Base-by-base conservation (phyloP, 2,329 filamentous ascomycete species). In the Penicillium sp. region DNA sequence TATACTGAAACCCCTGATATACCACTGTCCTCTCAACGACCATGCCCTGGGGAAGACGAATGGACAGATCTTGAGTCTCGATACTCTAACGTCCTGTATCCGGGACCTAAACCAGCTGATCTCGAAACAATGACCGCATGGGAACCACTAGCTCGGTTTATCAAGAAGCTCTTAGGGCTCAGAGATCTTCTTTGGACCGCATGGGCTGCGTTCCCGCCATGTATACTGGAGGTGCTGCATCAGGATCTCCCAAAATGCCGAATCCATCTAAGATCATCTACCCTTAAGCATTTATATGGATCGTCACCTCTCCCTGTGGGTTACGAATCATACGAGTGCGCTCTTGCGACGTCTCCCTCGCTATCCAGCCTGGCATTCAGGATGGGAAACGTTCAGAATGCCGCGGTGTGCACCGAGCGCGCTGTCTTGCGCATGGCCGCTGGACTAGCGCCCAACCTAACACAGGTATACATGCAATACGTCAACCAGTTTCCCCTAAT, bases 381-480 rank as follows among this genome's bases (percentile, higher is more conserved):
- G 35, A 53, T 53, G 50, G 50, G 31, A 44, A 53, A 53, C 31
- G 11, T 53, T 5, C 50, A 53, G 31, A 53, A 53, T 53, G 50
- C 50, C 31, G 50, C 50, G n/a, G 50, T 53, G 31, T 41, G 21
- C 31, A 53, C 50, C 50, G 31, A 53, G 31, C 50, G 50, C 31
- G 50, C 50, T 44, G 31, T 53, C 31, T 44, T 44, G 31, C 50
- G 31, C 31, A 41, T 53, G 50, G 50, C 31, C 19, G 50, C 50
- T 44, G 50, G 50, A 44, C 50, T 53, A 3, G 50, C 50, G 35
- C 50, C 50, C n/a, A 53, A 53, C 31, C 31, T 53, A 41, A 53
- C 50, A 26, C 50, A 53, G 31, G 50, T 53, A 44, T 53, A 53
- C 50, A 53, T 53, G 50, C 50, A 53, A 44, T 53, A 53, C 31